Conservation (phyloP, 2,329 filamentous ascomycete species). For the Nemania sp. region DNA sequence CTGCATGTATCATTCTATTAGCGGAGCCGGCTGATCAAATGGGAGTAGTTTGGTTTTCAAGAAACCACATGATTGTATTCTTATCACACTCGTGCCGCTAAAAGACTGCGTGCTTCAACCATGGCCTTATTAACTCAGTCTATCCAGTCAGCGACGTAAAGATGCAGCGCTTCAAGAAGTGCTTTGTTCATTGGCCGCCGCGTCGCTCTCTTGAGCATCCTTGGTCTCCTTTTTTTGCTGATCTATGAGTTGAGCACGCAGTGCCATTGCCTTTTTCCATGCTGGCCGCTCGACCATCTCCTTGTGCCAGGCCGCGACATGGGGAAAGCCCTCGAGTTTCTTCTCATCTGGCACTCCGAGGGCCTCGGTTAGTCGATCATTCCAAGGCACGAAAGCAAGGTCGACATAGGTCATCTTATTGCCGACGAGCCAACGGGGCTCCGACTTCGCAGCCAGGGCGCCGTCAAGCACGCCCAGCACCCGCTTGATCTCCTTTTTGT, state of each 20-base stretch:
- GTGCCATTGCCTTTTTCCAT: slow-evolving; percentile 52
- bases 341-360: slow-evolving; percentile 43
- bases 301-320: slow-evolving; percentile 52
- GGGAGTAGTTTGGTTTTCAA: no score
- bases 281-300: slow-evolving; percentile 49
- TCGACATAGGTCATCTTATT: slow-evolving; percentile 40
- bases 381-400: slow-evolving; percentile 39
- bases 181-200: no score
- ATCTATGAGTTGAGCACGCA: slow-evolving; percentile 51
- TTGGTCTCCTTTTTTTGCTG: no score
- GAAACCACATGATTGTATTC: no score
- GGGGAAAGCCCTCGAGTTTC: slow-evolving; percentile 43
- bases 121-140: no score
- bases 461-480: slow-evolving; percentile 16
- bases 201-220: no score
- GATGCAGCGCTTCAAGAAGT: no score
- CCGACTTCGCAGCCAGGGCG: not conserved
- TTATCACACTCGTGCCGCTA: no score
- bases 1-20: no score
- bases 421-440: slow-evolving; percentile 34
- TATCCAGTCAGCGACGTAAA: no score
- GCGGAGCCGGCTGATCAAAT: no score
- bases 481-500: slow-evolving; percentile 8
- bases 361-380: slow-evolving; percentile 42
- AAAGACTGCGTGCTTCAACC: no score